Evolutionary conservation across 305 asterid genomes (phyloP), one percentile per base, ranked within the genome.

Genomic region (Fraxinus dipetala): DNA sequence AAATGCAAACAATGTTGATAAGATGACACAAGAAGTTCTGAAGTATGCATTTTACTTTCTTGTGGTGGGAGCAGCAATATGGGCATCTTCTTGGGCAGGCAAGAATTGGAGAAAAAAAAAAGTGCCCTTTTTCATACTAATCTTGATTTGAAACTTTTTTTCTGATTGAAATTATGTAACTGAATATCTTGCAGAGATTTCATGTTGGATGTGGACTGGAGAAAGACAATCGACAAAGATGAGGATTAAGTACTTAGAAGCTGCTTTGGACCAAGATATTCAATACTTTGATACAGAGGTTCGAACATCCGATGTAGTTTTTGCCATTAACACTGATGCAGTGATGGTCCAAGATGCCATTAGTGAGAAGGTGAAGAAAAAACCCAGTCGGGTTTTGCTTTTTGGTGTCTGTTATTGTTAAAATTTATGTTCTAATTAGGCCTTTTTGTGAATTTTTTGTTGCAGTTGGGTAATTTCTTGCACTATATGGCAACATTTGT

Each of bases 31-130:
- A 80, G 95, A 96, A 90, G 99, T 96, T 80, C 83, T 93, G 75
- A 96, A 95, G 97, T 96, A 95, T 84, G 99, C 99, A 81, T 92
- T 92, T 86, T 95, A 95, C 93, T 96, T 96, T 91, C 97, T 96
- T 40, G 96, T 96, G n/a, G 99, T 96, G 65, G 99, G 99, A 83
- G 99, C 99, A 85, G 98, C 99, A 38, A 96, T 95, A 85, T 96
- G 99, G 98, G 98, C 98, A 61, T 96, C 99, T 87, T 96, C 99
- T 10, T 96, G 99, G 99, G 99, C 99, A 91, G 99, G 99, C 90
- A 75, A 65, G 87, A 70, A 81, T 65, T 69, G 70, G 63, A 63
- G 35, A 5, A n/a, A 54, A 54, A 54, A 16, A 1, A 43, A 43
- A 2, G 51, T 10, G 26, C 7, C 45, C 6, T 18, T 75, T 79